Conservation (phyloP, 495 filamentous ascomycete species). For the Aspergillus funiculosus region DNA sequence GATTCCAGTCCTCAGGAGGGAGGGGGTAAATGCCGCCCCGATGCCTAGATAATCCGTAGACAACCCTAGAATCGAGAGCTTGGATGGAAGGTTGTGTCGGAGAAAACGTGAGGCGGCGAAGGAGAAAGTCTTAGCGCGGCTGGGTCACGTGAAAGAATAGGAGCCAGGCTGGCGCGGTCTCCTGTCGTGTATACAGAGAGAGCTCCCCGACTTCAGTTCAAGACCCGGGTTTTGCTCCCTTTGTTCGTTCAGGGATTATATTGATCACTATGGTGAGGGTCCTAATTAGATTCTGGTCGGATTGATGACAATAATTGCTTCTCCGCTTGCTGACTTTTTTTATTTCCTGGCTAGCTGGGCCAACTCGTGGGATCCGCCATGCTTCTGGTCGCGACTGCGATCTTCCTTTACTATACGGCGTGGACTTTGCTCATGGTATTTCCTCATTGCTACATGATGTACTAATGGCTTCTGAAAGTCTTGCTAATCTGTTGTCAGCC, state of each 20-base stretch:
- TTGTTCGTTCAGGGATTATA: neutral
- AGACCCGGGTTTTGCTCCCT: constrained; percentile 1
- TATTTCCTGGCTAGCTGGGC: constrained; percentile 63
- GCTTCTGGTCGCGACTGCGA: constrained; percentile 88
- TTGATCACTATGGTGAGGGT: constrained; percentile 28
- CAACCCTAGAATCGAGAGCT: constrained; percentile 12
- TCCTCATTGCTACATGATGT: neutral
- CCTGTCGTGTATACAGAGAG: constrained; percentile 6
- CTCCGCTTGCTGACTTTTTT: constrained; percentile 5
- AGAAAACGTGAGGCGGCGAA: constrained; percentile 24
- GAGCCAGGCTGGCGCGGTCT: constrained; percentile 20
- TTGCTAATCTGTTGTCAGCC: constrained; percentile 51
- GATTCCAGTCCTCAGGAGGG: constrained; percentile 8
- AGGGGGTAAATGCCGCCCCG: neutral
- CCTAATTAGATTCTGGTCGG: neutral
- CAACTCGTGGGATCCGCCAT: constrained; percentile 94
- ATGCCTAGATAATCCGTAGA: constrained; percentile 4
- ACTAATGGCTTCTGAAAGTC: constrained; percentile 3
- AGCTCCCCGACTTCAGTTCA: neutral
- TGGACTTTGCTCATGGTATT: constrained; percentile 96
- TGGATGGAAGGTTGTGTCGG: constrained; percentile 11
- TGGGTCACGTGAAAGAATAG: constrained; percentile 24
- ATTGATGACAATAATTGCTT: constrained; percentile 6
- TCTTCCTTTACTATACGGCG: constrained; percentile 98
- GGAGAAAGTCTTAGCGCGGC: constrained; percentile 29